These are phyloP conservation scores for Arthrobotrys entomopaga DNA, from an alignment of 2,329 filamentous ascomycete species.

Conservation along the genomic window DNA sequence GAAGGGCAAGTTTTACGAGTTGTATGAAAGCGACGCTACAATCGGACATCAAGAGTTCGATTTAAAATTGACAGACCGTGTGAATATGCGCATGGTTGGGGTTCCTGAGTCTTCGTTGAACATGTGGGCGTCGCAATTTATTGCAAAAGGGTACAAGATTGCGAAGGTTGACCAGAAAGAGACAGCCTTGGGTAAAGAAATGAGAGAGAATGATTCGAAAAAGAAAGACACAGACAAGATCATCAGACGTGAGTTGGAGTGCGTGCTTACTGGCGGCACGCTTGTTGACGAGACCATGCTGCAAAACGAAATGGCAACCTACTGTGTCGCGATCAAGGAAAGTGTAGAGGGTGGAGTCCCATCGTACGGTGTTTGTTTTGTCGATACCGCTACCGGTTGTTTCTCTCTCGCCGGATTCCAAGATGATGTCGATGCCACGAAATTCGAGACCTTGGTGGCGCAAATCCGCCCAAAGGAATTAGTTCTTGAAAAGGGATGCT, in stretches of 20 bases:
- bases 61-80: slow-evolving; percentile 94
- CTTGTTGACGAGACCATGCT: slow-evolving; percentile 96
- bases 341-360: slow-evolving; percentile 75
- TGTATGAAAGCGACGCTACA: slow-evolving; percentile 95
- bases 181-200: slow-evolving; percentile 93
- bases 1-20: slow-evolving; percentile 98
- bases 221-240: slow-evolving; percentile 88
- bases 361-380: slow-evolving; percentile 89
- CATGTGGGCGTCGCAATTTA: slow-evolving; percentile 97
- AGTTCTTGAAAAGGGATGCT: slow-evolving; percentile 83
- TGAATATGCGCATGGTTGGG: slow-evolving; percentile 99
- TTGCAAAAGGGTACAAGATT: slow-evolving; percentile 97
- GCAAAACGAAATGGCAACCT: slow-evolving; percentile 96
- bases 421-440: slow-evolving; percentile 92
- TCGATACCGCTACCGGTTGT: slow-evolving; percentile 93
- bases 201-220: slow-evolving; percentile 83
- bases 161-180: slow-evolving; percentile 97
- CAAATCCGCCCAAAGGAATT: slow-evolving; percentile 90
- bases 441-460: slow-evolving; percentile 95
- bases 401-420: slow-evolving; percentile 93
- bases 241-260: slow-evolving; percentile 88
- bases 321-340: slow-evolving; percentile 89
- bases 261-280: slow-evolving; percentile 89
- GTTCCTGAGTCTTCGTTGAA: slow-evolving; percentile 96
- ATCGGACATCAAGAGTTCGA: slow-evolving; percentile 97